Evolutionary conservation across 2,329 filamentous ascomycete species (phyloP).

Genomic region (Ustulina deusta): DNA sequence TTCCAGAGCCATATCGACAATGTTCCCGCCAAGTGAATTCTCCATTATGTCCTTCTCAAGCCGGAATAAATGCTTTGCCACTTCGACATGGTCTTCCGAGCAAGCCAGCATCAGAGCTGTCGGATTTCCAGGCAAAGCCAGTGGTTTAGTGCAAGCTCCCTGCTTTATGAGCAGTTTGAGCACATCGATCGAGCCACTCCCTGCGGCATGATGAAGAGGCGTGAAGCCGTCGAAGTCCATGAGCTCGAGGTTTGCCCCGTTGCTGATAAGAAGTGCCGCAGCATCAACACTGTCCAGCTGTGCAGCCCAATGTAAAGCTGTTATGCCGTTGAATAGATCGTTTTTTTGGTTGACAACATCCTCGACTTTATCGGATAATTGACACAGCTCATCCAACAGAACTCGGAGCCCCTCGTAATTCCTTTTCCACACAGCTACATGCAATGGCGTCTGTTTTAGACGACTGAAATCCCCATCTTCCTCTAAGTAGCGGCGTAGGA

Average conservation of each 20-base stretch:
- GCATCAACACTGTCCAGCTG: not conserved
- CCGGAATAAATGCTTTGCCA: not conserved
- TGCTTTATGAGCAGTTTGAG: conserved; percentile 6
- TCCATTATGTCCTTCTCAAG: not conserved
- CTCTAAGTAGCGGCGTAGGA: not conserved
- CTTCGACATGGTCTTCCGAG: not conserved
- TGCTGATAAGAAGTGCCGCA: not conserved
- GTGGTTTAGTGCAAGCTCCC: not conserved
- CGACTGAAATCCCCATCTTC: conserved; percentile 4
- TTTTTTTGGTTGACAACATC: conserved; percentile 11
- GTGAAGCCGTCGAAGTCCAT: not conserved
- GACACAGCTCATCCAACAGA: conserved; percentile 1
- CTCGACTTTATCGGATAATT: not conserved
- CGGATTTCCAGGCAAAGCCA: not conserved
- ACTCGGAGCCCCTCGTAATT: conserved; percentile 11
- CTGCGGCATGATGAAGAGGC: conserved; percentile 4
- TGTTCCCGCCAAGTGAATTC: not conserved
- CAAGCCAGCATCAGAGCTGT: conserved; percentile 11
- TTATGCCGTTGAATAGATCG: not conserved
- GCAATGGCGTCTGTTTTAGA: conserved; percentile 10
- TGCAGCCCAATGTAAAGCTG: conserved; percentile 16
- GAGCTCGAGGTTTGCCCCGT: conserved; percentile 7
- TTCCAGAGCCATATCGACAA: not conserved
- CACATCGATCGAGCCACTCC: conserved; percentile 1
- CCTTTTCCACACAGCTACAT: not conserved